Evolutionary conservation across 2,329 filamentous ascomycete species (phyloP), one percentile per base, ranked within the genome.

Genomic region (Colletotrichum sp.): DNA sequence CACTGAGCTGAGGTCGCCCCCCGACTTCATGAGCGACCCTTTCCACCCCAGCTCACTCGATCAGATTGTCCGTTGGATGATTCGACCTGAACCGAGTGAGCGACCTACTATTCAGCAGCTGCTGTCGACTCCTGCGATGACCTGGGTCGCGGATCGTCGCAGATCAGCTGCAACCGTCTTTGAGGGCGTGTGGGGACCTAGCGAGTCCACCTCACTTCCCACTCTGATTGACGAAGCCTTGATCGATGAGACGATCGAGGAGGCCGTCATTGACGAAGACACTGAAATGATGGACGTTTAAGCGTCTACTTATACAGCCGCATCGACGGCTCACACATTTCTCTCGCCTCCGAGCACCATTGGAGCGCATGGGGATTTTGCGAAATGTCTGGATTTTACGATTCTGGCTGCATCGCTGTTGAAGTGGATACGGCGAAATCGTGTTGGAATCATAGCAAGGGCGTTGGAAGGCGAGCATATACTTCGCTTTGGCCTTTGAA

Each of bases 111-210:
- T 95, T 28, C 90, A 94, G 69, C 91, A 98, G 78, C 86, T 99
- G 13, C 90, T 98, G 63, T 86, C 90, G 62, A 90, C 93, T 2
- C 92, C 93, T 65, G 95, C 95, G 28, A 90, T 98, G 69, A 90
- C 90, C 77, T 99, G 97, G 95, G 94, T 98, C 36, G 91, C 93
- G 71, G 87, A 89, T 67, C 93, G 96, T 77, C 93, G 96, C 71
- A 93, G 94, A 71, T 95, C 96, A 13, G 95, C 96, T 60, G 97
- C 97, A n/a, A 98, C 96, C 0, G 93, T 99, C 69, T 99, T 95
- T 80, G 97, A 99, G 86, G 97, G 97, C 78, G 97, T 95, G 83
- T 99, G 96, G 94, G 97, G 97, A 6, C 96, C 96, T 36, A 93
- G 87, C n/a, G 89, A 90, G 69, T 84, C 89, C 66, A 82, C 87